Base-by-base conservation (phyloP, 345 rosid species). In the Murraya paniculata region DNA sequence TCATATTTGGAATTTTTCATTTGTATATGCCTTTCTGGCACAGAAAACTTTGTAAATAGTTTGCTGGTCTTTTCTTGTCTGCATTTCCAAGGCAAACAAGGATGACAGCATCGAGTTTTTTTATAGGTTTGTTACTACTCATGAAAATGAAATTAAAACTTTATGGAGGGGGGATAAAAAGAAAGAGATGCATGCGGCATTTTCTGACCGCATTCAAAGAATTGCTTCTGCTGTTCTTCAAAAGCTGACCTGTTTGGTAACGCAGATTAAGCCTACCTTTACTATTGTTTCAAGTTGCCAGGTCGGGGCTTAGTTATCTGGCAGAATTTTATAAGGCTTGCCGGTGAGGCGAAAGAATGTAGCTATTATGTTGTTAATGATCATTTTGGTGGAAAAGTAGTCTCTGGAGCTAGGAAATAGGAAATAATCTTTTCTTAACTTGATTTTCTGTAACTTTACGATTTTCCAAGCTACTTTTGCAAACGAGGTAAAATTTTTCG, bases 1-100 rank as follows among this genome's bases (percentile, higher is more conserved):
- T 74, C 56, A 10, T 64, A 60, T 76, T 67, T 75, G 53, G 74
- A 27, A 50, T 65, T 78, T 78, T 45, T 81, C 38, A 53, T 76
- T 65, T 79, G 71, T 71, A 75, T 22, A 81, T 78, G 75, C 53
- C 73, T 56, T 71, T 62, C 27, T 33, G 65, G 78, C 68, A 57
- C 19, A 78, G 78, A 73, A 77, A 64, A 72, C 72, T 74, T 31
- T 83, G 87, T 87, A 85, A 75, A 87, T 87, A 81, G 82, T n/a
- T 77, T 80, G 83, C 75, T 58, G 79, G 62, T 71, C 76, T 75
- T 31, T 68, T n/a, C 77, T 56, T 67, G 71, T 68, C 81, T 64
- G 69, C 24, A 33, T 72, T 59, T 67, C 27, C 50, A 73, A 72
- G 74, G 77, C 74, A 65, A 45, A 11, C 28, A 16, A 74, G 67